These are phyloP conservation scores for Peronospora destructor DNA, from an alignment of 352 stramenopile genomes.

Conservation along the genomic window DNA sequence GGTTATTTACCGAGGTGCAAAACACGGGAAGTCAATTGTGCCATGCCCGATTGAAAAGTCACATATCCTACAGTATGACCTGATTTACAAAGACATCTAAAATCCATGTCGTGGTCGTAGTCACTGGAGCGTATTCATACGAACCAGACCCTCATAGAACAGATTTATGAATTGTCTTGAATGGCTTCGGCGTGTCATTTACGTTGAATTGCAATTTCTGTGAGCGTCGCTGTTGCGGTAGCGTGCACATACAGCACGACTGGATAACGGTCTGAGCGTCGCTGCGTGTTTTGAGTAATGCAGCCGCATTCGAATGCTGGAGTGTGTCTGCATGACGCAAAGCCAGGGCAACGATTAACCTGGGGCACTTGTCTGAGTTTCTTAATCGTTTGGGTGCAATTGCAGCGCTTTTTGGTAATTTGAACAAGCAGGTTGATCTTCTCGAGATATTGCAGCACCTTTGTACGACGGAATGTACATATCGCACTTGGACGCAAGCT, in stretches of 20 bases:
- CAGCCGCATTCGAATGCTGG: slow-evolving; percentile 40
- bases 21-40: slow-evolving; percentile 79
- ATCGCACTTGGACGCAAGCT: too few relatives aligned
- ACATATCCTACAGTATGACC: slow-evolving; percentile 70
- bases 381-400: slow-evolving; percentile 51
- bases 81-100: slow-evolving; percentile 81
- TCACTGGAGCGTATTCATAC: slow-evolving; percentile 28
- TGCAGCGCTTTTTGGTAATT: slow-evolving; percentile 46
- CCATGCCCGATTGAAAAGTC: slow-evolving; percentile 69
- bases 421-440: slow-evolving; percentile 44
- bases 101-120: background rate
- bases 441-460: slow-evolving; percentile 69
- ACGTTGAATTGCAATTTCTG: slow-evolving; percentile 24
- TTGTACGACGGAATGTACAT: slow-evolving; percentile 58
- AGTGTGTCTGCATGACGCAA: slow-evolving; percentile 27
- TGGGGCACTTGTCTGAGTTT: slow-evolving; percentile 35
- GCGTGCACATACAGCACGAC: background rate
- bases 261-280: slow-evolving; percentile 7
- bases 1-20: slow-evolving; percentile 78
- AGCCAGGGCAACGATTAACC: background rate
- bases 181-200: slow-evolving; percentile 31
- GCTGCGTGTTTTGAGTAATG: background rate
- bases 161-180: slow-evolving; percentile 44
- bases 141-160: too few relatives aligned
- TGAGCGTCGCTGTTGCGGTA: slow-evolving; percentile 19